Percentiles rank a stretch among this genome's conserved stretches.
These are phyloP conservation scores for Teratosphaeriaceae sp. DNA, from an alignment of 2,329 filamentous ascomycete genomes.

Conservation along the genomic window DNA sequence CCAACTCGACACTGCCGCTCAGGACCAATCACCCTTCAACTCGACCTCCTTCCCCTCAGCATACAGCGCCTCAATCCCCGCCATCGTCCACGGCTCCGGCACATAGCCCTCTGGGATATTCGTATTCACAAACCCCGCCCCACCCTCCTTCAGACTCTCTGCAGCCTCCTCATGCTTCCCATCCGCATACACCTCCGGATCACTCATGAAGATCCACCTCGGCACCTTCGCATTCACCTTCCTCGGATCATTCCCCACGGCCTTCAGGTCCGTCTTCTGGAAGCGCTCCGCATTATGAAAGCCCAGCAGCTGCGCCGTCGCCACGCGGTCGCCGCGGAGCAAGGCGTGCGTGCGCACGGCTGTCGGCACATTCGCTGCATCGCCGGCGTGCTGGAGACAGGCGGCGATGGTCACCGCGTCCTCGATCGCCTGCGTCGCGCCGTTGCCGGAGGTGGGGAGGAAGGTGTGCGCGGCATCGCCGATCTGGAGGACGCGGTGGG, in stretches of 20 bases:
- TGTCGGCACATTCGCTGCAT: conserved; percentile 31
- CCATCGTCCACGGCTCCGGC: conserved; percentile 14
- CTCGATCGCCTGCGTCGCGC: conserved; percentile 49
- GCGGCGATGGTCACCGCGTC: conserved; percentile 43
- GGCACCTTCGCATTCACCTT: conserved; percentile 14
- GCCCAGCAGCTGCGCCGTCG: conserved; percentile 17
- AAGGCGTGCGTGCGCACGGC: conserved; percentile 29
- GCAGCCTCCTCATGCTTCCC: conserved; percentile 13
- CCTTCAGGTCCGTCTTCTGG: conserved; percentile 15
- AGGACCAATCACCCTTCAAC: conserved; percentile 16
- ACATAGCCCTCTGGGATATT: conserved; percentile 15
- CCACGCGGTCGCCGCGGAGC: conserved; percentile 19
- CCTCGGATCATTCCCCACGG: conserved; percentile 10
- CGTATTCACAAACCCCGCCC: conserved; percentile 12
- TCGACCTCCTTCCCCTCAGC: conserved; percentile 13
- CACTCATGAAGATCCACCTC: conserved; percentile 15
- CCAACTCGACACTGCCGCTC: neutral
- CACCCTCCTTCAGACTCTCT: conserved; percentile 10
- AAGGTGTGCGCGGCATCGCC: conserved; percentile 51
- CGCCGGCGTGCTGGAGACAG: conserved; percentile 40
- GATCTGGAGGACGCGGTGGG: conserved; percentile 38
- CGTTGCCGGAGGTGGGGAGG: conserved; percentile 48
- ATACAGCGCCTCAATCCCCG: conserved; percentile 13
- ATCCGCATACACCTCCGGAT: conserved; percentile 17
- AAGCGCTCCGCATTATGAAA: conserved; percentile 18